These are phyloP conservation scores for Neurospora sp. DNA, from an alignment of 495 filamentous ascomycete genomes.

Conservation along the genomic window DNA sequence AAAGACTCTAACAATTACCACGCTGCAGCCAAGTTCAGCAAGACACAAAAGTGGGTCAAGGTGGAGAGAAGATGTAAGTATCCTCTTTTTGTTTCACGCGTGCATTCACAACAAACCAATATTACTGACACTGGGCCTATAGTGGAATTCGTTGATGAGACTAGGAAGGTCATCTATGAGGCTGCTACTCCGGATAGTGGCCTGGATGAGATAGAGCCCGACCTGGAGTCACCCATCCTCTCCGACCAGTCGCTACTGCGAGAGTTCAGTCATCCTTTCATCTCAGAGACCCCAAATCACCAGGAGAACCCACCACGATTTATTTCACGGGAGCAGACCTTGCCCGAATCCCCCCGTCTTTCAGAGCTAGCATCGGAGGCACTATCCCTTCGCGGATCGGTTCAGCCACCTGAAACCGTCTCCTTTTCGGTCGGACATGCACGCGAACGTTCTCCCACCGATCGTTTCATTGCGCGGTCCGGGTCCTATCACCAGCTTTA, in stretches of 20 bases:
- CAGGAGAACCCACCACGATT: not conserved
- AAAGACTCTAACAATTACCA: not conserved
- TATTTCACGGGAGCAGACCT: not conserved
- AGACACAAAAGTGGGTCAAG: constrained; percentile 24
- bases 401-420: not conserved
- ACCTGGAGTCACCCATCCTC: constrained; percentile 2
- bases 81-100: not conserved
- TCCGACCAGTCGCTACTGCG: constrained; percentile 1
- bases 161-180: constrained; percentile 11
- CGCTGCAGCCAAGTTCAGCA: constrained; percentile 11
- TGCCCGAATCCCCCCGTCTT: not conserved
- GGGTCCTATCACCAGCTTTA: not conserved
- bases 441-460: constrained; percentile 4
- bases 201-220: constrained; percentile 6
- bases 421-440: not conserved
- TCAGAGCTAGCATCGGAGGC: not conserved
- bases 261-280: not conserved
- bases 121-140: not conserved
- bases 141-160: constrained; percentile 22
- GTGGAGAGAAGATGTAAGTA: constrained; percentile 18
- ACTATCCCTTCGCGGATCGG: not conserved
- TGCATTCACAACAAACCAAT: not conserved
- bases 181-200: constrained; percentile 12
- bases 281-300: not conserved
- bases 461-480: constrained; percentile 7